Evolutionary conservation across 306 rosid genomes (phyloP), one percentile per base, ranked within the genome.

Genomic region (Gastrolobium villosum): DNA sequence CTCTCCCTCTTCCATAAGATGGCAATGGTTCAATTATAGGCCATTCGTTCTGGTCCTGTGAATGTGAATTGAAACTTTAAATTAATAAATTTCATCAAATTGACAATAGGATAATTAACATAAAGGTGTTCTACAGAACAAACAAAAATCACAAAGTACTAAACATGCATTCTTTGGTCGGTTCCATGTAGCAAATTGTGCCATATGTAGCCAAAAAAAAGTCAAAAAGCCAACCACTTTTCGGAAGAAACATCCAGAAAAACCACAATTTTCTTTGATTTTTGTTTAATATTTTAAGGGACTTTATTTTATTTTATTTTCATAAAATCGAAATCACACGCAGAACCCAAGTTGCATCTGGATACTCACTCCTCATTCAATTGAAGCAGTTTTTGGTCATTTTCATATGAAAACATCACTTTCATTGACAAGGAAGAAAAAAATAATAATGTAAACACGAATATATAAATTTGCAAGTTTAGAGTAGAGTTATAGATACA

Each of bases 1-100:
- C 99, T 77, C 99, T 91, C 13, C 99, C 99, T 88, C 99, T 87
- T 80, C 98, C 99, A 81, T 92, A 95, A 13, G 98, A 91, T 60
- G 99, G 97, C 57, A 95, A 77, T 10, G 99, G 90, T 84, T 89
- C 94, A 70, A 95, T 87, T 78, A 95, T 57, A 56, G 99, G 97
- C 98, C 98, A 95, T 56, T 95, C 94, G 54, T 85, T 79, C 7
- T 80, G 88, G 59, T 95, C 98, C 99, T 95, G 74, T 36, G 10
- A 53, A 74, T 53, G 14, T 7, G 0, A 68, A 6, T 40, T 55
- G 26, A 70, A 32, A 57, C 79, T 65, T 28, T 1, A 15, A 56
- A 55, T 53, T 50, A 36, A 69, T n/a, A 1, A 37, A 57, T 48
- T 52, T 6, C 31, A 75, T 55, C 44, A 26, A 50, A 72, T 63